Evolutionary conservation across 768 basidiomycete species (phyloP).

Genomic region (Leccinum subgranulosum): DNA sequence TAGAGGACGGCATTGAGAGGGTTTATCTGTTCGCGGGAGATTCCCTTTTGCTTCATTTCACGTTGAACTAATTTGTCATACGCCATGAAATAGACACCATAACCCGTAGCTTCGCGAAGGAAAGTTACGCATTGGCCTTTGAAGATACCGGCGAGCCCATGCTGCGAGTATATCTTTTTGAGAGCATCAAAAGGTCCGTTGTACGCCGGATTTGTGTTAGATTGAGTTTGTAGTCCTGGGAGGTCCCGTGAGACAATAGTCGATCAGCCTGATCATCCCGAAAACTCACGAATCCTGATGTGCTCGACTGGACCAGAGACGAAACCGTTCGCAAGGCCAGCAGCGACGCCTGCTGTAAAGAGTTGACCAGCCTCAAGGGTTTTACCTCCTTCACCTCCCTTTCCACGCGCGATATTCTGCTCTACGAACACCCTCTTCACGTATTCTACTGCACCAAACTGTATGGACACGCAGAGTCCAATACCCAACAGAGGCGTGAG

Average conservation of each 20-base stretch:
- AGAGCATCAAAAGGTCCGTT: conserved; percentile 86
- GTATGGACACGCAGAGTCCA: conserved; percentile 93
- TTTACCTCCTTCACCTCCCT: conserved; percentile 64
- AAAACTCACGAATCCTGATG: conserved; percentile 66
- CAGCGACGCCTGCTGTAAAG: conserved; percentile 72
- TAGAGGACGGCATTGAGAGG: conserved; percentile 78
- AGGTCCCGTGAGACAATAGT: conserved; percentile 4
- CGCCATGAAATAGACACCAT: conserved; percentile 85
- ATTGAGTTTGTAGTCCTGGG: conserved; percentile 88
- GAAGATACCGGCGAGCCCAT: conserved; percentile 84
- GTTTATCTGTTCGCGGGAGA: conserved; percentile 71
- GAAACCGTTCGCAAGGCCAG: conserved; percentile 87
- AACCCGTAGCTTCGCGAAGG: conserved; percentile 76
- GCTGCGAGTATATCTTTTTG: conserved; percentile 69
- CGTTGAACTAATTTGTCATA: conserved; percentile 92
- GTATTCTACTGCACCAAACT: conserved; percentile 88
- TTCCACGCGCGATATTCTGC: conserved; percentile 55
- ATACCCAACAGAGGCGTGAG: conserved; percentile 88
- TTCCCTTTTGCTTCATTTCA: conserved; percentile 72
- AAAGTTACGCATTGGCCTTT: conserved; percentile 92
- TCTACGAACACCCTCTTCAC: conserved; percentile 75
- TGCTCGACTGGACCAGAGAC: conserved; percentile 97
- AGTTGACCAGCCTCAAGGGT: conserved; percentile 62
- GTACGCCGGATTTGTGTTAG: conserved; percentile 71
- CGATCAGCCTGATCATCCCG: neutral